phyloP scores from a whole-genome alignment of 2,329 filamentous ascomycete genomes.

The Cladobotryum protrusum region DNA sequence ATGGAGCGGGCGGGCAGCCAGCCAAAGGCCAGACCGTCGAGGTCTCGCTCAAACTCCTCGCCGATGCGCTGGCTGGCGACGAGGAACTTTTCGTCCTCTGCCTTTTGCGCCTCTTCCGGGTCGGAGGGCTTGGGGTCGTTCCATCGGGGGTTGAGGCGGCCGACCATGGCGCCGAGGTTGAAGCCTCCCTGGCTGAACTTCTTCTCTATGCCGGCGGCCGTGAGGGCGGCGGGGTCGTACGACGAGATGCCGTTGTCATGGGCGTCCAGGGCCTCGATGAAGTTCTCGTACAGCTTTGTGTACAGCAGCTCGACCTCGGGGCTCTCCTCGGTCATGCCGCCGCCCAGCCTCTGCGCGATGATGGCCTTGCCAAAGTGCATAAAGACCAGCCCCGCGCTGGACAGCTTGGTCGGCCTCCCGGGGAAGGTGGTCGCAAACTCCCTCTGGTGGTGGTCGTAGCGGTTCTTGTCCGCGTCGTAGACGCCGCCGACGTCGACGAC shows the following conservation, averaged over 20 bases:
- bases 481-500: constrained; percentile 97
- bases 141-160: constrained; percentile 72
- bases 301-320: constrained; percentile 70
- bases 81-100: constrained; percentile 76
- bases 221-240: constrained; percentile 67
- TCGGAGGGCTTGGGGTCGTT: constrained; percentile 57
- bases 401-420: constrained; percentile 77
- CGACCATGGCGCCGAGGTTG: constrained; percentile 76
- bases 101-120: constrained; percentile 53
- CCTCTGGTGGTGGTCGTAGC: constrained; percentile 97
- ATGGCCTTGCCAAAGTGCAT: constrained; percentile 89
- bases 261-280: constrained; percentile 92
- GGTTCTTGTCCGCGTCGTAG: constrained; percentile 69
- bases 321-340: constrained; percentile 44
- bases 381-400: constrained; percentile 88
- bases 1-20: constrained; percentile 86
- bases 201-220: constrained; percentile 68
- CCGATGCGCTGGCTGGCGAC: constrained; percentile 78
- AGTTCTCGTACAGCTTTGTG: constrained; percentile 84
- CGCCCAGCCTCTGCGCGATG: constrained; percentile 52
- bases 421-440: constrained; percentile 84
- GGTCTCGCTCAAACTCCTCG: constrained; percentile 75
- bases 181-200: constrained; percentile 79
- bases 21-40: constrained; percentile 65
- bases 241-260: constrained; percentile 92